Base-by-base conservation (phyloP, 2,329 filamentous ascomycete genomes). In the Penicillium sp. region DNA sequence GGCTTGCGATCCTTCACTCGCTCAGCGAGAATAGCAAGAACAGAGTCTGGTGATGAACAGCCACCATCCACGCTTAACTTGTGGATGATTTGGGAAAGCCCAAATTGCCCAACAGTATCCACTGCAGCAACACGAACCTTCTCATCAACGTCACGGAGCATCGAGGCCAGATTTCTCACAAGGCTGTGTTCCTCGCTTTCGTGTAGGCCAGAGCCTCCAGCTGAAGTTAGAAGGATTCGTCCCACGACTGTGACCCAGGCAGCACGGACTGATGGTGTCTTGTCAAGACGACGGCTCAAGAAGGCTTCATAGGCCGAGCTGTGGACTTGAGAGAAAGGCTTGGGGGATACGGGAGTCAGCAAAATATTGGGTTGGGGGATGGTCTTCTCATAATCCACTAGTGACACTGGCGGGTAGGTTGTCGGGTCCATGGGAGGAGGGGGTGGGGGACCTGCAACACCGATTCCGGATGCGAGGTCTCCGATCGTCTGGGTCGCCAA, bases 401-500 rank as follows among this genome's bases (percentile, higher is more conserved):
- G 47, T 2, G 69, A 69, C 33, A 78, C 69, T 19, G 88, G 85
- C n/a, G 93, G 93, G 67, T 95, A 97, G 30, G 88, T 87, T 22
- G 88, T 84, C 12, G 93, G 90, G 67, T 97, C 91, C 68, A 96
- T 81, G 1, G 79, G 74, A 10, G 88, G 84, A 7, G 85, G 77
- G 14, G 88, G 84, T 16, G 92, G 91, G 53, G 90, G 89, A 0
- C 93, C 93, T 58, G 92, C 91, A 58, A 93, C 90, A 47, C 93
- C 93, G 70, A 97, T 95, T 6, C 93, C 93, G 38, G 93, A 88
- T 26, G 95, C 88, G 80, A 99, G 92, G 69, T 97, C 93, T 50
- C 95, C 94, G 37, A 99, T 84, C 0, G 94, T 96, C 73, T 97
- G 91, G 0, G 93, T 96, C 2, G 93, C 93, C 55, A 99, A 82